A percentile compares a stretch with the other conserved stretches of the same genome.
These are phyloP conservation scores for Spirogloea muscicola DNA, from an alignment of 139 green algal species.

Conservation along the genomic window DNA sequence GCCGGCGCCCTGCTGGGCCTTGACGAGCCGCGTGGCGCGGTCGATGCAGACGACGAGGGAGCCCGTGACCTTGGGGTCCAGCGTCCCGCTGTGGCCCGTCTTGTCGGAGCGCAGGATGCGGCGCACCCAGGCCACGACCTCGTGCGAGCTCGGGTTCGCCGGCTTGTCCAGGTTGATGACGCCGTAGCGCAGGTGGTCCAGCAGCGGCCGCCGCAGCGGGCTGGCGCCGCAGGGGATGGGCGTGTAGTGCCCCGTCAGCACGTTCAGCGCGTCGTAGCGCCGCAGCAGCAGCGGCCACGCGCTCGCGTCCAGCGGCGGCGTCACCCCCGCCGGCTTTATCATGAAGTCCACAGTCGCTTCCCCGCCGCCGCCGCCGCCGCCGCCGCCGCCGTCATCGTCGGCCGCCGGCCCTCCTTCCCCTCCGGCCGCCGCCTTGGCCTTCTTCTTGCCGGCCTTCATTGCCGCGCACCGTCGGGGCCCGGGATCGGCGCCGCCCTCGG, in stretches of 20 bases:
- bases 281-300: slow-evolving; percentile 97
- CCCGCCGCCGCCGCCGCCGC: background rate
- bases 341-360: slow-evolving; percentile 49
- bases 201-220: slow-evolving; percentile 77
- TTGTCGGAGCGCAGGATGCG: slow-evolving; percentile 98
- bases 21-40: slow-evolving; percentile 95
- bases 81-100: slow-evolving; percentile 93
- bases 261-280: slow-evolving; percentile 62
- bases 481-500: no score
- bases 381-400: background rate
- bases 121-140: slow-evolving; percentile 94
- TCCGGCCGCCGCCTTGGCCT: background rate
- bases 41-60: slow-evolving; percentile 97
- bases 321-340: slow-evolving; percentile 57
- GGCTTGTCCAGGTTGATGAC: slow-evolving; percentile 99
- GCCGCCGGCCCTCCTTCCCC: background rate
- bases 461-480: no score
- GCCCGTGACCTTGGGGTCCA: slow-evolving; percentile 94
- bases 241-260: slow-evolving; percentile 96
- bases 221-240: slow-evolving; percentile 89
- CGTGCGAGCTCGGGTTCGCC: slow-evolving; percentile 92
- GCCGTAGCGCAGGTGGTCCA: slow-evolving; percentile 93
- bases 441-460: no score
- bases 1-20: slow-evolving; percentile 94
- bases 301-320: slow-evolving; percentile 80